These are phyloP conservation scores for Globisporangium nodosum DNA, from an alignment of 352 stramenopile species.

Conservation along the genomic window DNA sequence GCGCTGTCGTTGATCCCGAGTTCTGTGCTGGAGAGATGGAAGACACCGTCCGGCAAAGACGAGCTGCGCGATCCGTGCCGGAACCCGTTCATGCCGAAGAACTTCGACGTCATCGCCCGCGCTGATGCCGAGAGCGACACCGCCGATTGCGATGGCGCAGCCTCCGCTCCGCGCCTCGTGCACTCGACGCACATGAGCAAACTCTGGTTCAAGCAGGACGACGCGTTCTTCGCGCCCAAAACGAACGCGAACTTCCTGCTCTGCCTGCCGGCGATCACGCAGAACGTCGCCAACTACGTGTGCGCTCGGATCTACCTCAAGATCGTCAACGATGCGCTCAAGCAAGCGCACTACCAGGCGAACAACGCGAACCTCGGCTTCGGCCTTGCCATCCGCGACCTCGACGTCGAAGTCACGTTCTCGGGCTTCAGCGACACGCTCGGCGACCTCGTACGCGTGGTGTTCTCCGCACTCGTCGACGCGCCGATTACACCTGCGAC, in stretches of 20 bases:
- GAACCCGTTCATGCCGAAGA: slow-evolving; percentile 70
- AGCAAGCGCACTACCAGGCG: slow-evolving; percentile 63
- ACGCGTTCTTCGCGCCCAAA: slow-evolving; percentile 58
- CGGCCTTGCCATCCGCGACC: slow-evolving; percentile 49
- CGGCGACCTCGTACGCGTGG: slow-evolving; percentile 36
- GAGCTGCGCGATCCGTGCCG: slow-evolving; percentile 16
- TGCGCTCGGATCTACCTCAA: slow-evolving; percentile 61
- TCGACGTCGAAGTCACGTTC: slow-evolving; percentile 62
- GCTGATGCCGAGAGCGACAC: background rate
- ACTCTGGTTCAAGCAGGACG: slow-evolving; percentile 75
- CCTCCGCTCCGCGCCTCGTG: slow-evolving; percentile 27
- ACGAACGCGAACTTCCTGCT: slow-evolving; percentile 64
- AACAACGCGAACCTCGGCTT: slow-evolving; percentile 49
- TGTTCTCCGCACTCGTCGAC: slow-evolving; percentile 38
- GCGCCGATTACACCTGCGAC: slow-evolving; percentile 22
- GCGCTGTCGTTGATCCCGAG: slow-evolving; percentile 25
- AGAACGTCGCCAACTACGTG: slow-evolving; percentile 40
- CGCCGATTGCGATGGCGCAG: background rate
- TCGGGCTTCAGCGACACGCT: slow-evolving; percentile 72
- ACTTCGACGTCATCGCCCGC: slow-evolving; percentile 43
- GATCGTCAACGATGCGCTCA: slow-evolving; percentile 58
- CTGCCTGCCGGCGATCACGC: slow-evolving; percentile 40
- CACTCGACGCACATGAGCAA: slow-evolving; percentile 32
- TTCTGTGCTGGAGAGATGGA: slow-evolving; percentile 22
- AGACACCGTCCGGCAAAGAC: background rate